phyloP scores from a whole-genome alignment of 768 basidiomycete genomes.

The Tylopilus balloui region DNA sequence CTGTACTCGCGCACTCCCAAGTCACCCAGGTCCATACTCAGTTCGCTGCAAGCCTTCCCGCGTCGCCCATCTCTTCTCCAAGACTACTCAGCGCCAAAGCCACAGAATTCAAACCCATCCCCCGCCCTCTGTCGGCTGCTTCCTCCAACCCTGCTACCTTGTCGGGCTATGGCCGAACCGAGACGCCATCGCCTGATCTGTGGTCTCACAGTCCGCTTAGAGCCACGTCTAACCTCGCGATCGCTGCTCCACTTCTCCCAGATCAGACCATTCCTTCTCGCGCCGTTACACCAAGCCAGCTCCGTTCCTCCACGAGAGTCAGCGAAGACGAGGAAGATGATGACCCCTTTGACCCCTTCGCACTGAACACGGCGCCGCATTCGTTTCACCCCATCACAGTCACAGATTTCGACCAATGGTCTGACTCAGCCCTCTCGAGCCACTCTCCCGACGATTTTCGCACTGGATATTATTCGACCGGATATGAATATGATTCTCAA shows the following conservation, averaged over 20 bases:
- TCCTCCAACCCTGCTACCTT: slow-evolving; percentile 50
- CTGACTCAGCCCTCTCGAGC: slow-evolving; percentile 49
- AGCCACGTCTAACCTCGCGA: slow-evolving; percentile 80
- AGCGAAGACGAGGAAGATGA: slow-evolving; percentile 70
- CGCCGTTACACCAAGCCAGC: slow-evolving; percentile 64
- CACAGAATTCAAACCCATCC: slow-evolving; percentile 81
- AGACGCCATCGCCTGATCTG: slow-evolving; percentile 85
- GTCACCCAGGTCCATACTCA: slow-evolving; percentile 54
- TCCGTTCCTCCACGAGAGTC: slow-evolving; percentile 59
- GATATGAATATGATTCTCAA: slow-evolving; percentile 31
- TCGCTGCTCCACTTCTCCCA: slow-evolving; percentile 84
- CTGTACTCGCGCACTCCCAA: slow-evolving; percentile 54
- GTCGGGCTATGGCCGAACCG: slow-evolving; percentile 49
- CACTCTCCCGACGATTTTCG: slow-evolving; percentile 50
- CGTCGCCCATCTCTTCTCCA: slow-evolving; percentile 82
- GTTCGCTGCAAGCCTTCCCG: slow-evolving; percentile 75
- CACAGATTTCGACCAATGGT: slow-evolving; percentile 61
- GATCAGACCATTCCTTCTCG: slow-evolving; percentile 51
- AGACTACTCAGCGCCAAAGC: slow-evolving; percentile 87
- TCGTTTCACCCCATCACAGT: slow-evolving; percentile 61
- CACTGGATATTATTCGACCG: slow-evolving; percentile 27
- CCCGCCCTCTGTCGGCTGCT: slow-evolving; percentile 71
- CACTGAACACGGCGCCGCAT: slow-evolving; percentile 39
- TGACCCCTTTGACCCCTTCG: slow-evolving; percentile 81
- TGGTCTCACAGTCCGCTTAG: slow-evolving; percentile 75